Percentiles rank a stretch among this genome's conserved stretches.
phyloP scores from a whole-genome alignment of 2,329 filamentous ascomycete genomes.

The Colletotrichum limetticola region DNA sequence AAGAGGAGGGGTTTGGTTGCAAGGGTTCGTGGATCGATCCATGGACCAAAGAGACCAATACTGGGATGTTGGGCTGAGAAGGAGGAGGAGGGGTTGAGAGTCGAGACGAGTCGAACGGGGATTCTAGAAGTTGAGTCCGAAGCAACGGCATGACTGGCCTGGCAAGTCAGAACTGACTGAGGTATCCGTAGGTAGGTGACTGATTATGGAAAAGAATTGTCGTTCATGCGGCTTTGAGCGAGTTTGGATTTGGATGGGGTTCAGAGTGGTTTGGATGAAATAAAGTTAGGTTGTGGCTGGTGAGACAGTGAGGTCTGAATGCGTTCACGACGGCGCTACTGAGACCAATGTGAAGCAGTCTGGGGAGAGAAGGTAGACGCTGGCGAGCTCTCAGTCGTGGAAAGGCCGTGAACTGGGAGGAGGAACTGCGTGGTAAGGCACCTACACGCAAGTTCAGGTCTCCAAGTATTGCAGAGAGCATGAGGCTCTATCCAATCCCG shows the following conservation, averaged over 20 bases:
- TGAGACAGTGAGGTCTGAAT: background rate
- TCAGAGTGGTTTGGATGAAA: background rate
- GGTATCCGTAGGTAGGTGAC: background rate
- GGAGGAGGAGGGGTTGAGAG: background rate
- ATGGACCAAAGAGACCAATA: background rate
- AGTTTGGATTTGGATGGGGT: slow-evolving; percentile 23
- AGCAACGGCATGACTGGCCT: slow-evolving; percentile 15
- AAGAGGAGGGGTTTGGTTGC: background rate
- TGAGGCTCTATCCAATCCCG: slow-evolving; percentile 11
- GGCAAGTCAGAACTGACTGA: too few relatives aligned
- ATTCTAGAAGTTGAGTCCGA: background rate
- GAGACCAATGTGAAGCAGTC: slow-evolving; percentile 10
- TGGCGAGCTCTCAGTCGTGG: slow-evolving; percentile 26
- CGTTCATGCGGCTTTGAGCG: slow-evolving; percentile 14
- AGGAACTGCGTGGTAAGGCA: slow-evolving; percentile 28
- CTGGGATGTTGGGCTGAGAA: background rate
- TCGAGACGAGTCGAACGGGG: background rate
- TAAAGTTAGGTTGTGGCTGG: slow-evolving; percentile 15
- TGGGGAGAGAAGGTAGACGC: background rate
- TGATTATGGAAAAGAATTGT: background rate
- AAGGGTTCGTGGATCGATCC: background rate
- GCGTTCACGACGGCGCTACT: slow-evolving; percentile 10
- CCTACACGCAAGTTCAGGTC: slow-evolving; percentile 13
- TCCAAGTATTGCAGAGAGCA: slow-evolving; percentile 15
- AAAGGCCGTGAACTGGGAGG: background rate